These are phyloP conservation scores for Mycena vitilis DNA, from an alignment of 768 basidiomycete genomes.

Conservation along the genomic window DNA sequence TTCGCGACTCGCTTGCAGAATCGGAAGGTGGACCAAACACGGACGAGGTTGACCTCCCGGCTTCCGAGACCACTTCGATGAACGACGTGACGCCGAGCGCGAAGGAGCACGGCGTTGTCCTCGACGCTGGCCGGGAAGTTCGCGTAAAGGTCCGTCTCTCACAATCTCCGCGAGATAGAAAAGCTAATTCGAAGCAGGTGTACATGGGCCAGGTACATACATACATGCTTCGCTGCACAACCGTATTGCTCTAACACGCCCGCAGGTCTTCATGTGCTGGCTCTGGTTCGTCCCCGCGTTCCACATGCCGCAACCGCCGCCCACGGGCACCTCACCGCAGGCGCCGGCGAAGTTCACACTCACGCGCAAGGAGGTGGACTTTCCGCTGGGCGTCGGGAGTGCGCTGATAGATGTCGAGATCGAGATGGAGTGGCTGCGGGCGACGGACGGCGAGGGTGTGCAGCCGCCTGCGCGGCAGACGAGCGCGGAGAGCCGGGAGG, in stretches of 20 bases:
- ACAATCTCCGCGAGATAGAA: too few relatives aligned
- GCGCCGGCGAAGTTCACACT: slow-evolving; percentile 55
- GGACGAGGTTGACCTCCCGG: slow-evolving; percentile 44
- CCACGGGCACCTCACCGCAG: slow-evolving; percentile 36
- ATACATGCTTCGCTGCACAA: slow-evolving; percentile 9
- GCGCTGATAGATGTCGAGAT: slow-evolving; percentile 75
- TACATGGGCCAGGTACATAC: slow-evolving; percentile 74
- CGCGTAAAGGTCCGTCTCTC: slow-evolving; percentile 58
- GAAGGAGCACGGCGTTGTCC: slow-evolving; percentile 58
- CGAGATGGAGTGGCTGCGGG: slow-evolving; percentile 62
- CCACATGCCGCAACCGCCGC: slow-evolving; percentile 71
- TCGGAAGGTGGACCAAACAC: slow-evolving; percentile 20
- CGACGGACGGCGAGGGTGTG: slow-evolving; percentile 35
- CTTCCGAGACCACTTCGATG: slow-evolving; percentile 58
- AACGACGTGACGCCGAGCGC: slow-evolving; percentile 50
- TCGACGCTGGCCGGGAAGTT: slow-evolving; percentile 76
- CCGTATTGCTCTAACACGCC: slow-evolving; percentile 1
- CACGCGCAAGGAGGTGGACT: slow-evolving; percentile 77
- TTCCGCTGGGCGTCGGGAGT: slow-evolving; percentile 79
- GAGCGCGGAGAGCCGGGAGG: slow-evolving; percentile 38
- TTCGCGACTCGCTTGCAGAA: slow-evolving; percentile 50
- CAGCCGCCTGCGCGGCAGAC: slow-evolving; percentile 44
- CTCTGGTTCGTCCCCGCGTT: slow-evolving; percentile 89
- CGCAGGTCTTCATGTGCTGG: slow-evolving; percentile 84
- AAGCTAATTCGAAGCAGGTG: slow-evolving; percentile 39